Percentiles rank a stretch among this genome's conserved stretches.
phyloP scores from a whole-genome alignment of 176 grass and related monocot species.

The Carex kokanica region DNA sequence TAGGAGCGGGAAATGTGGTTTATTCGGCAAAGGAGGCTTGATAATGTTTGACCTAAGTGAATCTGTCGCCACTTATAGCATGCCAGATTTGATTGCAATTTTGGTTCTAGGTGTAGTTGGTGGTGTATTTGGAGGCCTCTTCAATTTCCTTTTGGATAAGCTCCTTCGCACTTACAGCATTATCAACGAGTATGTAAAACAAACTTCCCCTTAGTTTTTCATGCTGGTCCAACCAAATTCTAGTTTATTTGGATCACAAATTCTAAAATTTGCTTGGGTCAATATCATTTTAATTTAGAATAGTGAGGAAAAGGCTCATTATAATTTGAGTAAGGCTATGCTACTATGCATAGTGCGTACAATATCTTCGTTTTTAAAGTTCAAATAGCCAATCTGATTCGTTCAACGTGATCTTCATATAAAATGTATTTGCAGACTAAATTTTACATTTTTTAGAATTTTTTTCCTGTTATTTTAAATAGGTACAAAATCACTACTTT shows the following conservation, averaged over 20 bases:
- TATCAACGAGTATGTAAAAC: slow-evolving; percentile 72
- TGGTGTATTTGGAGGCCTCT: slow-evolving; percentile 71
- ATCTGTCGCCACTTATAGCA: slow-evolving; percentile 44
- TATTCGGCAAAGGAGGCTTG: slow-evolving; percentile 80
- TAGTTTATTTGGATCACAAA: not conserved
- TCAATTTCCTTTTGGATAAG: slow-evolving; percentile 80
- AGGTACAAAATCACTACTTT: no score
- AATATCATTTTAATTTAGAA: not conserved
- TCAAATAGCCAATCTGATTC: no score
- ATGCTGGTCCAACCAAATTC: not conserved
- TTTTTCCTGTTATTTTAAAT: no score
- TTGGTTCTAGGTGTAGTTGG: slow-evolving; percentile 75
- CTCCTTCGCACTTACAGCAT: slow-evolving; percentile 69
- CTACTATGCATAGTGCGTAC: no score
- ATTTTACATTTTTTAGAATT: no score
- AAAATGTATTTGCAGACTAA: no score
- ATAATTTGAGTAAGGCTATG: no score
- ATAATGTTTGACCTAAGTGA: slow-evolving; percentile 98
- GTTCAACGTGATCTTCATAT: no score
- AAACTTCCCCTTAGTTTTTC: no score
- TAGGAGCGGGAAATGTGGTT: slow-evolving; percentile 71
- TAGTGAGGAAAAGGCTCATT: no score
- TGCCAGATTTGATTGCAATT: slow-evolving; percentile 61
- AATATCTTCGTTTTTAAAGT: no score
- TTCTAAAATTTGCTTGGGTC: not conserved